These are phyloP conservation scores for Candida ficus DNA, from an alignment of 805 yeast species.

Conservation along the genomic window DNA sequence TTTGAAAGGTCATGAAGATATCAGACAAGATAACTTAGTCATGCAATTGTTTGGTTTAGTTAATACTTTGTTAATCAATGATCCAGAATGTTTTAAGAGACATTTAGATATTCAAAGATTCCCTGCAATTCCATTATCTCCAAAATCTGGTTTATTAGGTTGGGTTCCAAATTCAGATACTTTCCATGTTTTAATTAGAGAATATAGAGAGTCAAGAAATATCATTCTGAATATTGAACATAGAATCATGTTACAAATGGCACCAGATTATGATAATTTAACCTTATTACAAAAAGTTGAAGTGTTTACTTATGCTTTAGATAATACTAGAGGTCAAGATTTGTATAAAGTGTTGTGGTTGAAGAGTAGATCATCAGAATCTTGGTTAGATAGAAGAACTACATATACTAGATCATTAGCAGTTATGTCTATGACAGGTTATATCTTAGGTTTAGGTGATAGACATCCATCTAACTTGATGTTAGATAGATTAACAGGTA, in stretches of 20 bases:
- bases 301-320: slow-evolving; percentile 92
- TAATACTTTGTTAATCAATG: slow-evolving; percentile 81
- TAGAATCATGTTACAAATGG: slow-evolving; percentile 95
- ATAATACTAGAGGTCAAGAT: slow-evolving; percentile 95
- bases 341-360: slow-evolving; percentile 93
- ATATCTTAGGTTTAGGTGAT: slow-evolving; percentile 93
- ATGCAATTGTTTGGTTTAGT: slow-evolving; percentile 97
- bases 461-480: slow-evolving; percentile 96
- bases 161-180: slow-evolving; percentile 99
- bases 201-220: slow-evolving; percentile 87
- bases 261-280: slow-evolving; percentile 87
- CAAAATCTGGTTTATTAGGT: slow-evolving; percentile 92
- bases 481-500: slow-evolving; percentile 92
- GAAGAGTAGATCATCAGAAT: slow-evolving; percentile 91
- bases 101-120: slow-evolving; percentile 89
- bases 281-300: slow-evolving; percentile 91
- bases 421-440: slow-evolving; percentile 98
- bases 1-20: slow-evolving; percentile 96
- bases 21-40: slow-evolving; percentile 93
- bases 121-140: slow-evolving; percentile 93
- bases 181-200: slow-evolving; percentile 86
- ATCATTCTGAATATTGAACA: slow-evolving; percentile 89
- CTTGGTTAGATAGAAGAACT: slow-evolving; percentile 96
- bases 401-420: slow-evolving; percentile 95
- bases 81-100: slow-evolving; percentile 93